Evolutionary conservation across 108 stramenopile genomes (phyloP).

Genomic region (Fragilariopsis cylindrus): DNA sequence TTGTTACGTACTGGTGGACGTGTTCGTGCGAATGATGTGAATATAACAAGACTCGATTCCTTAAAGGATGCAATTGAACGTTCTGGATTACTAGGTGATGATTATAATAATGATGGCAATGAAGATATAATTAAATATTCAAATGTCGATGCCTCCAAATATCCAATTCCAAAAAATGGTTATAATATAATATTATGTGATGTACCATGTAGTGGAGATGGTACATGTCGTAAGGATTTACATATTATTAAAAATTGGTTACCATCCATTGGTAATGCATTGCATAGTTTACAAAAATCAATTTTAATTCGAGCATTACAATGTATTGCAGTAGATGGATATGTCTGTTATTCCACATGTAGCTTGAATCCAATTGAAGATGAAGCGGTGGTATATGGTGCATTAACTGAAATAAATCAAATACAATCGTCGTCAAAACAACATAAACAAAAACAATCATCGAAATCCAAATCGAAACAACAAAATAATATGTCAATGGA

Average conservation of each 20-base stretch:
- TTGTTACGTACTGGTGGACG: slow-evolving; percentile 19
- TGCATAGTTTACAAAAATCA: slow-evolving; percentile 78
- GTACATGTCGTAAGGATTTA: slow-evolving; percentile 83
- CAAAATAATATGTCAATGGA: background rate
- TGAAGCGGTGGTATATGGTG: slow-evolving; percentile 88
- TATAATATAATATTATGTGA: slow-evolving; percentile 61
- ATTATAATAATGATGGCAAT: background rate
- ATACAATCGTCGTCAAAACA: background rate
- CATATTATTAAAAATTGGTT: slow-evolving; percentile 78
- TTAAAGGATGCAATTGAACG: slow-evolving; percentile 67
- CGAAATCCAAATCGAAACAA: slow-evolving; percentile 3
- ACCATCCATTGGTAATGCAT: slow-evolving; percentile 48
- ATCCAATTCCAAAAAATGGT: slow-evolving; percentile 6
- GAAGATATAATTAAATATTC: slow-evolving; percentile 16
- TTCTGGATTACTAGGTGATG: slow-evolving; percentile 42
- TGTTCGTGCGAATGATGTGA: slow-evolving; percentile 86
- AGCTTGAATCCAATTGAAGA: slow-evolving; percentile 91
- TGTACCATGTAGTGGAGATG: slow-evolving; percentile 91
- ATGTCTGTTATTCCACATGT: slow-evolving; percentile 86
- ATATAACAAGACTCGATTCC: slow-evolving; percentile 58
- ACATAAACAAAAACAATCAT: background rate
- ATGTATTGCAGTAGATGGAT: slow-evolving; percentile 69
- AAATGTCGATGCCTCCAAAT: slow-evolving; percentile 18
- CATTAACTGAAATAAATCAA: slow-evolving; percentile 25
- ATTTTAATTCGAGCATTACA: slow-evolving; percentile 71